These are phyloP conservation scores for Fusarium napiforme DNA, from an alignment of 2,329 filamentous ascomycete genomes.

Conservation along the genomic window DNA sequence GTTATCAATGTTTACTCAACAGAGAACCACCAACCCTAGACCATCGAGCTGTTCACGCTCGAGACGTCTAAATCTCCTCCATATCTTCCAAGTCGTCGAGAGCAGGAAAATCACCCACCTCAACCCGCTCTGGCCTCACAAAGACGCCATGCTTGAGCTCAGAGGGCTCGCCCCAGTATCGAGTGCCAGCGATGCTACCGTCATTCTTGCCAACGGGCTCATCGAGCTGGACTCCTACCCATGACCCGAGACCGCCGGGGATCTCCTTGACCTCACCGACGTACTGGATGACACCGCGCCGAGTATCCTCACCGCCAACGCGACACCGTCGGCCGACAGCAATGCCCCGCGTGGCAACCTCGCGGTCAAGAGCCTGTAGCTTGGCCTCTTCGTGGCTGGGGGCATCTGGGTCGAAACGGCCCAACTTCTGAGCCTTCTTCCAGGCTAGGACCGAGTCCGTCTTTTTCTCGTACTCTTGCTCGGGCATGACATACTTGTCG, in stretches of 20 bases:
- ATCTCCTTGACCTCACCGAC: slow-evolving; percentile 81
- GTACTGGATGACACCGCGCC: slow-evolving; percentile 76
- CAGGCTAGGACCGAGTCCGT: slow-evolving; percentile 90
- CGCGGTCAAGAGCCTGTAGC: slow-evolving; percentile 73
- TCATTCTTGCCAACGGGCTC: slow-evolving; percentile 88
- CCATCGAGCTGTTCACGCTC: background rate
- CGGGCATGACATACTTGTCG: slow-evolving; percentile 90
- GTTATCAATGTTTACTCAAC: background rate
- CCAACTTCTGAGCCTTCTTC: slow-evolving; percentile 96
- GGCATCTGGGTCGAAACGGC: slow-evolving; percentile 90
- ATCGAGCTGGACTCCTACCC: slow-evolving; percentile 81
- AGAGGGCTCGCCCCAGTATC: slow-evolving; percentile 76
- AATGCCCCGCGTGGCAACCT: slow-evolving; percentile 77
- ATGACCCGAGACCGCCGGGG: slow-evolving; percentile 70
- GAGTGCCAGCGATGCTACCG: slow-evolving; percentile 72
- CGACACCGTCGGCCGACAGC: slow-evolving; percentile 71
- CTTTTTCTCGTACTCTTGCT: slow-evolving; percentile 85
- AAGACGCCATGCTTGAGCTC: slow-evolving; percentile 79
- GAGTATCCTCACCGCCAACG: slow-evolving; percentile 73
- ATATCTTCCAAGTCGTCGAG: slow-evolving; percentile 81
- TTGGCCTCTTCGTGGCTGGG: slow-evolving; percentile 79
- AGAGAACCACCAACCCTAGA: background rate
- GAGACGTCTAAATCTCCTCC: slow-evolving; percentile 70
- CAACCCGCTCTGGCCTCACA: slow-evolving; percentile 80
- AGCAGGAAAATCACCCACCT: slow-evolving; percentile 77